Percentiles rank a stretch among this genome's conserved stretches.
phyloP scores from a whole-genome alignment of 169 alveolate species.

The Plasmodium coatneyi region DNA sequence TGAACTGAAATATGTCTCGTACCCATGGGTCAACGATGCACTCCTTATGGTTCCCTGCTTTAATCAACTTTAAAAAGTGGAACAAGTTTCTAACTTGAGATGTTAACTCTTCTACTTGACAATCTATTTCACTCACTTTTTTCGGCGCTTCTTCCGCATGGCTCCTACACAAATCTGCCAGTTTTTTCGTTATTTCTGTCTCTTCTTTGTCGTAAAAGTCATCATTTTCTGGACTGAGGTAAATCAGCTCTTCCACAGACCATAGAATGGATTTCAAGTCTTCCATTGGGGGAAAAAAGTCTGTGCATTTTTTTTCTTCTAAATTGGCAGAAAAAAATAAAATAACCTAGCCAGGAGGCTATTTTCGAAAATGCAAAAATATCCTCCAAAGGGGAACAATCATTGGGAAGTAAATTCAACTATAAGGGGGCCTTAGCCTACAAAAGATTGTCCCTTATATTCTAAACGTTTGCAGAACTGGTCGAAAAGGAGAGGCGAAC shows the following conservation, averaged over 20 bases:
- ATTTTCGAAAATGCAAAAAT: neutral
- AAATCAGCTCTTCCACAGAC: constrained; percentile 71
- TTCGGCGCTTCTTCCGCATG: neutral
- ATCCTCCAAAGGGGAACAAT: neutral
- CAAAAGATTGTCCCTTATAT: neutral
- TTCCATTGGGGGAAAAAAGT: constrained; percentile 19
- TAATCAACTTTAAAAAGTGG: constrained; percentile 18
- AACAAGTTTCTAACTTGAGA: constrained; percentile 4
- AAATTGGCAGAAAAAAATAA: neutral
- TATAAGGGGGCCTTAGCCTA: neutral
- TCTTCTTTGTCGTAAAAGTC: constrained; percentile 13
- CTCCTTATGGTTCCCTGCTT: constrained; percentile 22
- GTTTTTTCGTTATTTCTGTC: neutral
- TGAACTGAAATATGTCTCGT: constrained; percentile 31
- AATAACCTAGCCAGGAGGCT: neutral
- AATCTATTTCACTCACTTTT: neutral
- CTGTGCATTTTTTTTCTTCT: neutral
- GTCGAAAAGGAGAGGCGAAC: neutral
- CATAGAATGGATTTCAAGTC: constrained; percentile 27
- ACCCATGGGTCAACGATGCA: constrained; percentile 43
- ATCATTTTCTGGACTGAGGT: constrained; percentile 33
- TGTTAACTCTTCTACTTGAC: neutral
- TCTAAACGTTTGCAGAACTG: neutral
- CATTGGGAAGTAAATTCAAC: neutral
- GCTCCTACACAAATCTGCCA: constrained; percentile 1